Conservation (phyloP, 768 basidiomycete species). For the Amanita muscaria region DNA sequence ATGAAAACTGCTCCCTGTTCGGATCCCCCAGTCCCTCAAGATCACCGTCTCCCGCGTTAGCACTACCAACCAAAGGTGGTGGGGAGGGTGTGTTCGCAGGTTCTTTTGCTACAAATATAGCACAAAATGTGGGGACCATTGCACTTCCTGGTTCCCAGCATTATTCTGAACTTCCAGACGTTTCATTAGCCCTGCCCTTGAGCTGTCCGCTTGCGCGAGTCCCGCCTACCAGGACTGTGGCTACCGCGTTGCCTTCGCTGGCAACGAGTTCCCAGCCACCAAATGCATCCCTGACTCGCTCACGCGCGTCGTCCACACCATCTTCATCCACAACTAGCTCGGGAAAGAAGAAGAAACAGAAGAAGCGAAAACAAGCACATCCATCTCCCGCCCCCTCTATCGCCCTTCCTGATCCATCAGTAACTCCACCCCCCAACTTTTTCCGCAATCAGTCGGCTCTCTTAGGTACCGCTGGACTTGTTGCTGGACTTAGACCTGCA, state of each 20-base stretch:
- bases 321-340: slow-evolving; percentile 14
- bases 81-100: slow-evolving; percentile 13
- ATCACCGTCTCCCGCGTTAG: slow-evolving; percentile 56
- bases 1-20: slow-evolving; percentile 69
- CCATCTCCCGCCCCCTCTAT: slow-evolving; percentile 49
- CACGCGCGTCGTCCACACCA: slow-evolving; percentile 29
- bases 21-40: slow-evolving; percentile 75
- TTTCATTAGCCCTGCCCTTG: slow-evolving; percentile 66
- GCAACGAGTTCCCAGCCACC: neutral
- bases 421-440: slow-evolving; percentile 57
- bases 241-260: neutral
- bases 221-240: neutral
- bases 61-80: slow-evolving; percentile 42
- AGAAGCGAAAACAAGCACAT: slow-evolving; percentile 33
- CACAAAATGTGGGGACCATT: slow-evolving; percentile 95
- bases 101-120: slow-evolving; percentile 22
- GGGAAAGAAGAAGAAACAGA: slow-evolving; percentile 26
- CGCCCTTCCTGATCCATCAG: slow-evolving; percentile 50
- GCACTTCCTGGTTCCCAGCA: slow-evolving; percentile 94
- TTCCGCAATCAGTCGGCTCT: slow-evolving; percentile 66
- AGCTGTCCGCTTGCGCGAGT: slow-evolving; percentile 26
- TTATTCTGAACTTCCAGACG: slow-evolving; percentile 78
- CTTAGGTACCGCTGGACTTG: slow-evolving; percentile 63
- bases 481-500: slow-evolving; percentile 56
- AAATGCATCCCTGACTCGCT: too few species aligned